A percentile compares a stretch with the other conserved stretches of the same genome.
Evolutionary conservation across 2,329 filamentous ascomycete genomes (phyloP).

Genomic region (Colletotrichum caudatum): DNA sequence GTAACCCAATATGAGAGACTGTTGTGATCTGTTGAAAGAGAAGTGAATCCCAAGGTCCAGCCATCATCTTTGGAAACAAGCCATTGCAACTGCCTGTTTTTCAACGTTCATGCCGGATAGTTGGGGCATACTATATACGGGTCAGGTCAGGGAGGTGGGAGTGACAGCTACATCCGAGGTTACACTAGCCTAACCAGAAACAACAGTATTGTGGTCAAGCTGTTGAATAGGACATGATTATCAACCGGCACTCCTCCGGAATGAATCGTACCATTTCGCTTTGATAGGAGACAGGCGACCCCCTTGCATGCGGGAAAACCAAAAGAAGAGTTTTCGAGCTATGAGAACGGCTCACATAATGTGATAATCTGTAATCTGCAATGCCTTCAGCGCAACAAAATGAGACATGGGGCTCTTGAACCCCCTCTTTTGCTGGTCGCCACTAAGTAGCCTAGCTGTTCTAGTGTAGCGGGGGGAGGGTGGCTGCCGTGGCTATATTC

Average conservation of each 20-base stretch:
- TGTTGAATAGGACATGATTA: slow-evolving; percentile 1
- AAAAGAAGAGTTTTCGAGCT: not conserved
- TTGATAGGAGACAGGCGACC: not conserved
- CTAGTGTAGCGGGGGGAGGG: not conserved
- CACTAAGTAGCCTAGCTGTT: not conserved
- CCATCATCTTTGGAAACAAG: not conserved
- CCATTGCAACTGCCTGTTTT: slow-evolving; percentile 1
- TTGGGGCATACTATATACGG: not conserved
- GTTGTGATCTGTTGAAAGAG: slow-evolving; percentile 9
- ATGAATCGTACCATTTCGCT: slow-evolving; percentile 7
- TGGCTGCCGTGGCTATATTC: slow-evolving; percentile 1
- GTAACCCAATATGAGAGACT: not conserved
- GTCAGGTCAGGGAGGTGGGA: slow-evolving; percentile 10
- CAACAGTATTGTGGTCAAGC: not conserved
- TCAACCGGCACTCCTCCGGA: not conserved
- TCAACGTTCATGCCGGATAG: not conserved
- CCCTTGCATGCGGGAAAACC: not conserved
- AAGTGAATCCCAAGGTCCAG: not conserved
- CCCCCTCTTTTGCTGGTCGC: not conserved
- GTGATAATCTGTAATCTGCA: not conserved
- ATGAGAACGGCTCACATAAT: not conserved
- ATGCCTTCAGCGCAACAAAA: not conserved
- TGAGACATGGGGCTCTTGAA: slow-evolving; percentile 6
- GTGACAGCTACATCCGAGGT: slow-evolving; percentile 22
- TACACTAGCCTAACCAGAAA: slow-evolving; percentile 22